Evolutionary conservation across 2,329 filamentous ascomycete genomes (phyloP), one percentile per base, ranked within the genome.

Genomic region (Plenodomus lindquistii): DNA sequence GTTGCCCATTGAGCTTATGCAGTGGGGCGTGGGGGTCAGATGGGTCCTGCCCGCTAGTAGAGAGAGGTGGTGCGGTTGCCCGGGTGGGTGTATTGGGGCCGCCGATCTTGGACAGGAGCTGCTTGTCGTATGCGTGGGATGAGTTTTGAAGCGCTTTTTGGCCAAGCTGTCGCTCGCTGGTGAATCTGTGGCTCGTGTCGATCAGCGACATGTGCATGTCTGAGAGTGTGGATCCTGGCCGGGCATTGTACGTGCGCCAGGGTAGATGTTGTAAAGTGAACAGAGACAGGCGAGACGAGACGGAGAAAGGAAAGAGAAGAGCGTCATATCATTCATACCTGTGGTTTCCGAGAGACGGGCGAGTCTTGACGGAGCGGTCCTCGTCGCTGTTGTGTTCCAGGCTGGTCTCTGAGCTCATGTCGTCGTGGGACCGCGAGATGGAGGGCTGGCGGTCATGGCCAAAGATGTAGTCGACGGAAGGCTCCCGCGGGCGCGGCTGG

Each of bases 91-190:
- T 83, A 47, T 79, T 79, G 5, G 81, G 78, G 39, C 83, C 83
- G 24, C 82, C 82, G 49, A 85, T 85, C 57, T 83, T 84, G 40
- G 81, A 83, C 20, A 86, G 69, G 11, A 85, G 70, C 52, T 83
- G 80, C 65, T 85, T 81, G 61, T 86, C 83, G 67, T 85, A 86
- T 24, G 79, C 81, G 60, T 85, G 80, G 19, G 81, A 84, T 2
- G 82, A 84, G 47, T 76, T 78, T 55, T 82, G 78, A 35, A 84
- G 77, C 39, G 81, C 79, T 52, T 79, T 75, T 54, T 81, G 77
- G 39, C 82, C 83, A 40, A 85, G 76, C 53, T 84, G 79, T 42
- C 76, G 76, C 67, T 85, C 83, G 60, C 82, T 83, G 55, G 83
- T 81, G 46, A 85, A 71, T 63, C 81, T 83, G 65, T 54, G 37